Evolutionary conservation across 2,329 filamentous ascomycete species (phyloP), one percentile per base, ranked within the genome.

Genomic region (Diaporthe sp.): DNA sequence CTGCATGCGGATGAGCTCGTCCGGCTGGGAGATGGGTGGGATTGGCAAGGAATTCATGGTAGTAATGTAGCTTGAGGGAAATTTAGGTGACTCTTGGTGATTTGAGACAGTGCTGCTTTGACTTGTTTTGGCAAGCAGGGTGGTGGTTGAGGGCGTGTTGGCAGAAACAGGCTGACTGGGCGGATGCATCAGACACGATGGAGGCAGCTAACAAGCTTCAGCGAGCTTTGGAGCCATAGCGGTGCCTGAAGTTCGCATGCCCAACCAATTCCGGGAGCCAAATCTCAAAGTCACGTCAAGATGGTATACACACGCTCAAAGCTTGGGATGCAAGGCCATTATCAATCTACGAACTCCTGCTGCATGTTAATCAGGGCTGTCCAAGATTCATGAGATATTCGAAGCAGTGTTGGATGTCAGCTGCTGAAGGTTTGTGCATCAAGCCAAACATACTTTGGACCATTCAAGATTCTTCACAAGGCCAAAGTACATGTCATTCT

Each of bases 401-500:
- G 0, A 39, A 0, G 37, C 37, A 39, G 37, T 0, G 37, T 0
- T 39, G 37, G 37, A 39, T 39, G 0, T 39, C 37, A 15, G 37
- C 37, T 39, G 37, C 37, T 22, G 47, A 22, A n/a, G 17, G 22
- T 49, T 49, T 17, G 8, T 49, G 8, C 20, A n/a, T 49, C 8
- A 22, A 49, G 17, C 47, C 47, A n/a, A 49, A 17, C 47, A 20
- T 49, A n/a, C 2, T 4, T 22, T 22, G 20, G 20, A 17, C 3
- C 3, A 7, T 9, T 49, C 1, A n/a, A 49, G 8, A 9, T 17
- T 20, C n/a, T 28, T 28, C 0, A n/a, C 6, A 25, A 25, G 0
- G 10, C 0, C 22, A 53, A 10, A 25, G 1, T 7, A 28, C 12
- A 55, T 55, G 51, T 15, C 10, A 28, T 13, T 17, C 5, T 55